Percentiles rank a stretch among this genome's conserved stretches.
Evolutionary conservation across 2,329 filamentous ascomycete species (phyloP).

Genomic region (Fusarium brachygibbosum): DNA sequence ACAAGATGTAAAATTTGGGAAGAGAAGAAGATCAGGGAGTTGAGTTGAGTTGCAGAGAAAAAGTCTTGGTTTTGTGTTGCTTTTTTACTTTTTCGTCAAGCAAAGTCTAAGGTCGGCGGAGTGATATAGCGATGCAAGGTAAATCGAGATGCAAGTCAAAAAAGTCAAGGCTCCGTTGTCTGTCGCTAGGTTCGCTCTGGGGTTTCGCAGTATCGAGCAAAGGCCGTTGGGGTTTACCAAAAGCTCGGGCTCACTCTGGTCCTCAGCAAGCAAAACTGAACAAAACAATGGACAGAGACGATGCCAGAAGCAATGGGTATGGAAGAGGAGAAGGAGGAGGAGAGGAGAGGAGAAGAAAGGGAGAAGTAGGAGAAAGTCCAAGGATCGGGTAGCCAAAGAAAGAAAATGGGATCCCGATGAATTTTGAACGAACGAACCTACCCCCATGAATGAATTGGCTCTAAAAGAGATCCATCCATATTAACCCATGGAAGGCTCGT

Average conservation of each 20-base stretch:
- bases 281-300: not conserved
- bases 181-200: slow-evolving; percentile 17
- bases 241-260: slow-evolving; percentile 1
- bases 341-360: slow-evolving; percentile 16
- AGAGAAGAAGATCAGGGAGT: slow-evolving; percentile 18
- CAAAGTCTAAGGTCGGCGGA: slow-evolving; percentile 10
- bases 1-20: slow-evolving; percentile 25
- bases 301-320: slow-evolving; percentile 7
- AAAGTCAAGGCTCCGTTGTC: slow-evolving; percentile 10
- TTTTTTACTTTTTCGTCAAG: slow-evolving; percentile 4
- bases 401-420: slow-evolving; percentile 41
- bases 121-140: slow-evolving; percentile 25
- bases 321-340: slow-evolving; percentile 8
- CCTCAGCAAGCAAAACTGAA: slow-evolving; percentile 20
- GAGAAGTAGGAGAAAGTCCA: slow-evolving; percentile 24
- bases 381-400: slow-evolving; percentile 40
- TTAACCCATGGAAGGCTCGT: slow-evolving; percentile 30
- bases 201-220: slow-evolving; percentile 13
- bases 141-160: slow-evolving; percentile 30
- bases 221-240: slow-evolving; percentile 14
- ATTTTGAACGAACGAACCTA: slow-evolving; percentile 42
- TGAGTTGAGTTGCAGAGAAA: not conserved
- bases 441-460: slow-evolving; percentile 44
- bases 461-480: slow-evolving; percentile 39
- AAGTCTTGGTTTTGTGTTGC: slow-evolving; percentile 1